Evolutionary conservation across 2,329 filamentous ascomycete species (phyloP).

Genomic region (Colletotrichum cordylinicola): DNA sequence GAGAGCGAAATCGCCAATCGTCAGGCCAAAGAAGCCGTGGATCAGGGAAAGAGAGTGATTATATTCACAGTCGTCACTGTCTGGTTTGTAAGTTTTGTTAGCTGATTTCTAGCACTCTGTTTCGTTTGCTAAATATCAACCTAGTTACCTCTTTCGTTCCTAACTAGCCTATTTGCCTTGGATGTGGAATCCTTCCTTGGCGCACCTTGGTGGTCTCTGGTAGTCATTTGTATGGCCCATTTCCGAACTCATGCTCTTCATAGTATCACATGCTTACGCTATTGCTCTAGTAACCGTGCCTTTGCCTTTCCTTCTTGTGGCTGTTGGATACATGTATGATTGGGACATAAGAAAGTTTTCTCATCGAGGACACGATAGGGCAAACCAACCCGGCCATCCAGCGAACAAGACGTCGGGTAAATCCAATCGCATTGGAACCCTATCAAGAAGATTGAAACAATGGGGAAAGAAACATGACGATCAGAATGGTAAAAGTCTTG

Average conservation of each 20-base stretch:
- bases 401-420: too few species aligned
- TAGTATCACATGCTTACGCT: too few species aligned
- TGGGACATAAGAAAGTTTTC: too few species aligned
- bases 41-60: neutral
- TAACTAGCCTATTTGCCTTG: neutral
- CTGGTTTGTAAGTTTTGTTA: neutral
- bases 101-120: neutral
- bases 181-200: neutral
- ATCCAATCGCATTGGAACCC: too few species aligned
- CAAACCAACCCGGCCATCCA: fast-evolving
- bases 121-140: neutral
- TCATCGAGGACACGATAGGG: too few species aligned
- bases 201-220: neutral
- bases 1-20: neutral
- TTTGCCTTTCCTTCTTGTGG: neutral
- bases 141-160: neutral
- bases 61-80: neutral
- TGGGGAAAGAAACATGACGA: too few species aligned
- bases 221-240: neutral
- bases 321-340: neutral
- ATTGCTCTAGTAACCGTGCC: neutral
- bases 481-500: too few species aligned
- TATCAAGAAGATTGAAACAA: too few species aligned
- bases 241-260: too few species aligned
- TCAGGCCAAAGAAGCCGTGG: neutral